A percentile compares a stretch with the other conserved stretches of the same genome.
These are phyloP conservation scores for Magnolia officinalis DNA, from an alignment of 164 flowering plant genomes.

Conservation along the genomic window DNA sequence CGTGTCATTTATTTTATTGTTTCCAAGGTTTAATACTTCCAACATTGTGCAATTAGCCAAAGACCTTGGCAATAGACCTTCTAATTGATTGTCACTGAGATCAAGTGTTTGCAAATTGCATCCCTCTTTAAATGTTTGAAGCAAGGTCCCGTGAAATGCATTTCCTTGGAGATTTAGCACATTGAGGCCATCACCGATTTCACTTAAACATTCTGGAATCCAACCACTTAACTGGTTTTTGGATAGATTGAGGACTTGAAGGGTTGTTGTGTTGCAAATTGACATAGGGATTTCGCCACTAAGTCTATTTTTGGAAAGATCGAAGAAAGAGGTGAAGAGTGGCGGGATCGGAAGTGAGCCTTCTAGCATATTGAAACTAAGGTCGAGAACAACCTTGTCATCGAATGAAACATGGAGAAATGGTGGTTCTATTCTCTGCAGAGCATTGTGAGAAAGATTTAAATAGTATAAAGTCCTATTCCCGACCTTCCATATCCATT, in stretches of 20 bases:
- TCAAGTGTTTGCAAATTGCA: neutral
- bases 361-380: neutral
- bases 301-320: neutral
- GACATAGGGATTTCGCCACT: neutral
- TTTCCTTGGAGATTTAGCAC: neutral
- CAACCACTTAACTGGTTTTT: neutral
- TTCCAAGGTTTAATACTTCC: neutral
- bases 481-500: constrained; percentile 32
- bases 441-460: constrained; percentile 36
- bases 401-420: neutral
- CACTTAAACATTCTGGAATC: neutral
- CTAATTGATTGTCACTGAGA: neutral
- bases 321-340: neutral
- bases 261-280: neutral
- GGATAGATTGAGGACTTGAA: neutral
- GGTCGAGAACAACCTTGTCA: neutral
- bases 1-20: neutral
- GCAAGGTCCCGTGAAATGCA: neutral
- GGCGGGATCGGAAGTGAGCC: neutral
- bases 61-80: neutral
- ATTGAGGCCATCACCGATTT: neutral
- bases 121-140: neutral
- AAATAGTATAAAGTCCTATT: constrained; percentile 10
- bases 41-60: neutral
- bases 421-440: neutral